Conservation (phyloP, 139 green algal species). For the Coccomyxa sp. region DNA sequence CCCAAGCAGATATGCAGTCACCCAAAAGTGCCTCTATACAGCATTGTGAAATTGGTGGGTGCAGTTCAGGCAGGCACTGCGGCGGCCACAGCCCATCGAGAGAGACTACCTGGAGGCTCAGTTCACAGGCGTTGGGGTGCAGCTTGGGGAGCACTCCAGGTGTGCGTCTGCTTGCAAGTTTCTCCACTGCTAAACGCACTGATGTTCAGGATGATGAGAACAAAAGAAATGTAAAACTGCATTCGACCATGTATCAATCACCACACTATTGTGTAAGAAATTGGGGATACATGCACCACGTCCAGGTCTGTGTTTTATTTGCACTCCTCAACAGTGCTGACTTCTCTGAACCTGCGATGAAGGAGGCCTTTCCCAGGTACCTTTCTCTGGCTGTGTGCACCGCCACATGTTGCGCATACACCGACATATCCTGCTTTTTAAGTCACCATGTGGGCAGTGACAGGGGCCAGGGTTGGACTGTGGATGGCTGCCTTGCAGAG, state of each 20-base stretch:
- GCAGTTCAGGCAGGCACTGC: constrained; percentile 33
- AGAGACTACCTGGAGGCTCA: constrained; percentile 50
- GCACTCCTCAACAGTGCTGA: too few species aligned
- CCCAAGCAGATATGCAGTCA: too few species aligned
- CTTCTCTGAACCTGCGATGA: too few species aligned
- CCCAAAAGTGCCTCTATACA: too few species aligned
- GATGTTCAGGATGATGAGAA: neutral
- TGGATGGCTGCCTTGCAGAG: constrained; percentile 43
- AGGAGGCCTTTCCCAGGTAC: too few species aligned
- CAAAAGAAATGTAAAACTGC: neutral
- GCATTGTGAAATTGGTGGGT: neutral
- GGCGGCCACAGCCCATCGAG: constrained; percentile 39
- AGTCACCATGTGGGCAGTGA: too few species aligned
- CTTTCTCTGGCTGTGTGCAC: too few species aligned
- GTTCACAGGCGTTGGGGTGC: constrained; percentile 24
- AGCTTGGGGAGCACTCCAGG: constrained; percentile 9
- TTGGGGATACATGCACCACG: neutral
- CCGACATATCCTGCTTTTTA: too few species aligned
- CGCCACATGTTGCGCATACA: too few species aligned
- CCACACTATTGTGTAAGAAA: neutral
- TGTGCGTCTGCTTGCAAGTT: neutral
- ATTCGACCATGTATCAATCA: neutral
- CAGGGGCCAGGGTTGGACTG: constrained; percentile 31
- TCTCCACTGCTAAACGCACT: too few species aligned
- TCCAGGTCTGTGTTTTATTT: too few species aligned